Evolutionary conservation across 1,139 yeast genomes (phyloP).

Genomic region (Suhomyces chickasaworum): DNA sequence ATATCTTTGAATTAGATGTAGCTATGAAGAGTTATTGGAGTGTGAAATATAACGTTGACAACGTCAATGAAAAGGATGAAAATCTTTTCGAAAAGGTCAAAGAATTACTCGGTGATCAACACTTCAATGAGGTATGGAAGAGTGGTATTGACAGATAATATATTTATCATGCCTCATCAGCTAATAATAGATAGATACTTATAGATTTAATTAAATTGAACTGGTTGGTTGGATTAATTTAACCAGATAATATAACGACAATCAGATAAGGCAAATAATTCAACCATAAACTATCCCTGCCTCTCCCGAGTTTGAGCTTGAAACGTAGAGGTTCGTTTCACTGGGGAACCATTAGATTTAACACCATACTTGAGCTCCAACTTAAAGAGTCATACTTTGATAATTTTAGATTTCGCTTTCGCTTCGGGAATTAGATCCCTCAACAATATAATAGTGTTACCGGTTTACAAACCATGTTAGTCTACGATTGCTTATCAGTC

Average conservation of each 20-base stretch:
- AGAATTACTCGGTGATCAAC: constrained; percentile 45
- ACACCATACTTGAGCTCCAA: too few species aligned
- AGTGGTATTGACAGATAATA: constrained; percentile 52
- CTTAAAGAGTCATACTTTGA: not conserved
- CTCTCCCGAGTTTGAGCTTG: too few species aligned
- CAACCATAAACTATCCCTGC: too few species aligned
- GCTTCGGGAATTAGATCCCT: not conserved
- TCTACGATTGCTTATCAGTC: not conserved
- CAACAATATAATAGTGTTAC: not conserved
- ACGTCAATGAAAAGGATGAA: constrained; percentile 42
- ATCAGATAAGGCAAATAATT: too few species aligned
- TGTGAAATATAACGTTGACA: constrained; percentile 39
- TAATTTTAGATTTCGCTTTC: not conserved
- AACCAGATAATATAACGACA: too few species aligned
- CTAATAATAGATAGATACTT: not conserved
- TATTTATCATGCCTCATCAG: not conserved
- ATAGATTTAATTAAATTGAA: too few species aligned
- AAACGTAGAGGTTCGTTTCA: not conserved
- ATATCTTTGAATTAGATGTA: constrained; percentile 56
- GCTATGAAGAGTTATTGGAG: constrained; percentile 63
- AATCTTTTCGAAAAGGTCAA: constrained; percentile 47
- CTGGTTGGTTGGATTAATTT: too few species aligned
- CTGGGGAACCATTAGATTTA: not conserved
- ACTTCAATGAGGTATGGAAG: constrained; percentile 68
- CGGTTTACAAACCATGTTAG: not conserved